phyloP scores from a whole-genome alignment of 2,329 filamentous ascomycete species.

The Sphaerulina musiva region DNA sequence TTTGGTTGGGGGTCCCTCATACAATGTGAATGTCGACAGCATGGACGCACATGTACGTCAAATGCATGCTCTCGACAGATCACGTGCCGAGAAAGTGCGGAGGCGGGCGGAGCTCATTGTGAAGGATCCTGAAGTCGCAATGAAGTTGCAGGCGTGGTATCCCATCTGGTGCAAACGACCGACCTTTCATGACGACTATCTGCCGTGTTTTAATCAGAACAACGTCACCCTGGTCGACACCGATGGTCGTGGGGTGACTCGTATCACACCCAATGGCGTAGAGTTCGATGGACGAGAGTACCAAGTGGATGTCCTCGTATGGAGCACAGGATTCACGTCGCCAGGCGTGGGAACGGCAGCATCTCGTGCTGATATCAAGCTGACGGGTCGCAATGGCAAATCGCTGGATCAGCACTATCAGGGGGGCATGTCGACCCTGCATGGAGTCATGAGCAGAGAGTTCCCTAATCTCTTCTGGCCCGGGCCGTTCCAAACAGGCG shows the following conservation, averaged over 20 bases:
- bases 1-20: conserved; percentile 34
- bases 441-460: conserved; percentile 44
- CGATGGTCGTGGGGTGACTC: conserved; percentile 46
- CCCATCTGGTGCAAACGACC: conserved; percentile 58
- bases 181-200: conserved; percentile 31
- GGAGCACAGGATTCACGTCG: conserved; percentile 42
- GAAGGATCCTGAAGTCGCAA: conserved; percentile 47
- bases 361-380: conserved; percentile 22
- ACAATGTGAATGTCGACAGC: conserved; percentile 34
- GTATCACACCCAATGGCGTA: conserved; percentile 44
- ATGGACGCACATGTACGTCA: conserved; percentile 35
- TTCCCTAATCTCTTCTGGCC: conserved; percentile 54
- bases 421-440: conserved; percentile 46
- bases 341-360: conserved; percentile 28
- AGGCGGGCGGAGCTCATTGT: conserved; percentile 47
- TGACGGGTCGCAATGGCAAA: conserved; percentile 40
- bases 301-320: conserved; percentile 44
- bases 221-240: conserved; percentile 58
- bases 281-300: conserved; percentile 46
- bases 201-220: conserved; percentile 52
- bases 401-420: conserved; percentile 41
- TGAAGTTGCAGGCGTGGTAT: conserved; percentile 54
- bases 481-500: conserved; percentile 39
- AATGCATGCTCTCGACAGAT: conserved; percentile 40
- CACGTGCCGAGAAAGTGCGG: conserved; percentile 42